A percentile compares a stretch with the other conserved stretches of the same genome.
Conservation (phyloP, 352 stramenopile genomes). For the Pythium aquatile region DNA sequence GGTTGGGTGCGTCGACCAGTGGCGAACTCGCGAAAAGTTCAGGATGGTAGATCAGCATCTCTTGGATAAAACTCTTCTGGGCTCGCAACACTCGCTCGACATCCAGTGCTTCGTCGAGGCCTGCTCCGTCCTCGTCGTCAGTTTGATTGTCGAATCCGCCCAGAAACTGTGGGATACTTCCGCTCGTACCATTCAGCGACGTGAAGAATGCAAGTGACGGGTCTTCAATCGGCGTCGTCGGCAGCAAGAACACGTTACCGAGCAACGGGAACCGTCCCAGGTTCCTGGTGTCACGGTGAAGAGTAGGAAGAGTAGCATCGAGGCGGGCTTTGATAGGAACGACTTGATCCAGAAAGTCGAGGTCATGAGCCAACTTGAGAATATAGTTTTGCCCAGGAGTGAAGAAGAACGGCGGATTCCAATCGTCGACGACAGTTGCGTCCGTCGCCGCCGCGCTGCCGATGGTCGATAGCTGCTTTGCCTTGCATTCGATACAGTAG, state of each 20-base stretch:
- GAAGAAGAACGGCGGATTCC: slow-evolving; percentile 69
- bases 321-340: slow-evolving; percentile 45
- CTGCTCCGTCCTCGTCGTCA: slow-evolving; percentile 23
- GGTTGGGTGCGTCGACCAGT: background rate
- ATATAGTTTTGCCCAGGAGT: slow-evolving; percentile 66
- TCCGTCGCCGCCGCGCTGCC: slow-evolving; percentile 1
- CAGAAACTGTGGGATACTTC: slow-evolving; percentile 25
- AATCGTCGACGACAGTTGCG: slow-evolving; percentile 33
- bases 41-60: slow-evolving; percentile 60
- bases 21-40: slow-evolving; percentile 27
- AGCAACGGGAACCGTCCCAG: slow-evolving; percentile 49
- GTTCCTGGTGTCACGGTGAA: background rate
- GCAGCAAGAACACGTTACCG: slow-evolving; percentile 73
- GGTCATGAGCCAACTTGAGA: slow-evolving; percentile 65
- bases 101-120: slow-evolving; percentile 38
- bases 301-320: slow-evolving; percentile 19
- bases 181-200: slow-evolving; percentile 1
- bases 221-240: slow-evolving; percentile 60
- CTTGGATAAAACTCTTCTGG: slow-evolving; percentile 59
- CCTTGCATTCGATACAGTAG: slow-evolving; percentile 78
- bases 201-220: slow-evolving; percentile 50
- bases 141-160: slow-evolving; percentile 8
- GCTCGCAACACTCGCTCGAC: slow-evolving; percentile 45
- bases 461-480: slow-evolving; percentile 45
- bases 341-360: slow-evolving; percentile 69